A percentile compares a stretch with the other conserved stretches of the same genome.
Evolutionary conservation across 108 stramenopile genomes (phyloP).

Genomic region (Pseudonitzschia delicatissima): DNA sequence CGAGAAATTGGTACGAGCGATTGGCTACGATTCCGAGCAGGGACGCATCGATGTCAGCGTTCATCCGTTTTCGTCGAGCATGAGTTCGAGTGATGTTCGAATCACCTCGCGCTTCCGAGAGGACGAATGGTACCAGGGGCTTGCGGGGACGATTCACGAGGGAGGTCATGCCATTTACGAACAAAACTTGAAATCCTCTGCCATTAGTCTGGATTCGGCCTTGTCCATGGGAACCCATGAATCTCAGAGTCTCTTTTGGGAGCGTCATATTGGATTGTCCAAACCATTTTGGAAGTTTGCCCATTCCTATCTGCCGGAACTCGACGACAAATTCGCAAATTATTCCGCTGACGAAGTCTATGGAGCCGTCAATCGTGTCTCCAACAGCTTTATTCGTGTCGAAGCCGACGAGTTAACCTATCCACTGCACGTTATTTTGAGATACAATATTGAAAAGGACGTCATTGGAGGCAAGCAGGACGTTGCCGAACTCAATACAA

Average conservation of each 20-base stretch:
- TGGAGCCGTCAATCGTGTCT: slow-evolving; percentile 72
- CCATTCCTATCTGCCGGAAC: slow-evolving; percentile 55
- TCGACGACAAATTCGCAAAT: slow-evolving; percentile 33
- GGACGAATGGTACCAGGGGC: slow-evolving; percentile 84
- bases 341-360: slow-evolving; percentile 69
- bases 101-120: slow-evolving; percentile 83
- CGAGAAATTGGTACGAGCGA: slow-evolving; percentile 49
- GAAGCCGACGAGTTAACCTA: slow-evolving; percentile 94
- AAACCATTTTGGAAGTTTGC: slow-evolving; percentile 74
- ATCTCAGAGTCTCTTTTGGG: slow-evolving; percentile 87
- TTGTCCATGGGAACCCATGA: slow-evolving; percentile 91
- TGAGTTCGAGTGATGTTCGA: slow-evolving; percentile 74
- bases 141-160: slow-evolving; percentile 88
- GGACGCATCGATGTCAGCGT: slow-evolving; percentile 87
- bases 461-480: slow-evolving; percentile 66
- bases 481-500: slow-evolving; percentile 65
- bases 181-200: slow-evolving; percentile 54
- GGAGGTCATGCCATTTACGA: slow-evolving; percentile 94
- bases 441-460: slow-evolving; percentile 84
- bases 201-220: slow-evolving; percentile 53
- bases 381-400: slow-evolving; percentile 74
- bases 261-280: slow-evolving; percentile 79
- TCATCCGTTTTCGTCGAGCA: slow-evolving; percentile 89
- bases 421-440: slow-evolving; percentile 89
- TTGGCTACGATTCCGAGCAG: slow-evolving; percentile 69